Evolutionary conservation across 768 basidiomycete genomes (phyloP).

Genomic region (Boletus fagicola): DNA sequence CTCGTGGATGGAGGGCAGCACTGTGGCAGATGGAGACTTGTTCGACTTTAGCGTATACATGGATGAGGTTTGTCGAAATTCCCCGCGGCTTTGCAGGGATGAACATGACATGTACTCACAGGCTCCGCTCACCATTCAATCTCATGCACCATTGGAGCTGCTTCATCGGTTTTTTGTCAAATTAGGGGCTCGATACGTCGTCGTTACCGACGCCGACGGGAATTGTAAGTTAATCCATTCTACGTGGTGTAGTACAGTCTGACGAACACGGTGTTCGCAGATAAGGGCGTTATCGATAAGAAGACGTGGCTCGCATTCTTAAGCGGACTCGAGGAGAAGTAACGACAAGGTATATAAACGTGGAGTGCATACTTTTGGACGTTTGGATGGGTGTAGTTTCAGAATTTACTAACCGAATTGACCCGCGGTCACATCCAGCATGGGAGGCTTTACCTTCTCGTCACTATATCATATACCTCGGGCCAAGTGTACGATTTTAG

Average conservation of each 20-base stretch:
- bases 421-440: background rate
- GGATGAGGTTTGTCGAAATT: slow-evolving; percentile 61
- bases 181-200: slow-evolving; percentile 86
- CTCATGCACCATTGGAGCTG: slow-evolving; percentile 85
- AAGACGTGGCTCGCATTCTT: slow-evolving; percentile 92
- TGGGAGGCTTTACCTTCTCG: background rate
- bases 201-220: slow-evolving; percentile 81
- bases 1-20: slow-evolving; percentile 47
- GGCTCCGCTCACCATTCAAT: slow-evolving; percentile 85
- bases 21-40: slow-evolving; percentile 41
- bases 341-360: background rate
- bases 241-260: background rate
- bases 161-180: slow-evolving; percentile 94
- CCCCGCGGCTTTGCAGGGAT: background rate
- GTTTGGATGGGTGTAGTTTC: background rate
- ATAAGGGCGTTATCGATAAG: slow-evolving; percentile 91
- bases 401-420: background rate
- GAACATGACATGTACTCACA: slow-evolving; percentile 28
- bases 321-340: slow-evolving; percentile 65
- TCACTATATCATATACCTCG: background rate
- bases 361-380: background rate
- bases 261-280: slow-evolving; percentile 35
- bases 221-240: slow-evolving; percentile 52
- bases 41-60: slow-evolving; percentile 88
- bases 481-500: background rate